Percentiles rank a stretch among this genome's conserved stretches.
Conservation (phyloP, 345 rosid species). For the Salix caprea region DNA sequence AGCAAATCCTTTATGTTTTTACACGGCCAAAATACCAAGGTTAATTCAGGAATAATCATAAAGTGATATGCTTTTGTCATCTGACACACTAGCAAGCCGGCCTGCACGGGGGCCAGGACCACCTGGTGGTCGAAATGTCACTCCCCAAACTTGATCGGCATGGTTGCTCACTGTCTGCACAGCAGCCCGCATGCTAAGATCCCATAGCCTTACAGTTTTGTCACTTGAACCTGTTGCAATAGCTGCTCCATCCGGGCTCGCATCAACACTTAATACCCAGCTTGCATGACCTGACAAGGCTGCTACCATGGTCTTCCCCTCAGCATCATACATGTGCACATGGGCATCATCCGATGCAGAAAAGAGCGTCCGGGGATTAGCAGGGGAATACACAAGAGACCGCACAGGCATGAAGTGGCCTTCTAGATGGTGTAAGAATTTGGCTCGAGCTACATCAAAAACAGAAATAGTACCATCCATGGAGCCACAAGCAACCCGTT, state of each 20-base stretch:
- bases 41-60: constrained; percentile 60
- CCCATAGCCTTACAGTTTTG: constrained; percentile 93
- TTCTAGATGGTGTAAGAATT: constrained; percentile 82
- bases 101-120: constrained; percentile 48
- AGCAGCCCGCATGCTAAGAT: constrained; percentile 84
- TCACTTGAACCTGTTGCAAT: constrained; percentile 93
- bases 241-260: constrained; percentile 85
- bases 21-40: neutral
- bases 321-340: constrained; percentile 84
- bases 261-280: constrained; percentile 92
- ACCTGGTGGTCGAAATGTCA: constrained; percentile 63
- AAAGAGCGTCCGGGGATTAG: constrained; percentile 66
- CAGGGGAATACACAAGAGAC: constrained; percentile 78
- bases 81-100: constrained; percentile 84
- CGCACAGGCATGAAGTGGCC: constrained; percentile 94
- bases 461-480: constrained; percentile 89
- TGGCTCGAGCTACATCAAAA: constrained; percentile 73
- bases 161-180: constrained; percentile 92
- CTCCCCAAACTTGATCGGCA: constrained; percentile 91
- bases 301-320: constrained; percentile 63
- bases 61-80: constrained; percentile 87
- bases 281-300: constrained; percentile 90
- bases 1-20: neutral
- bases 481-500: constrained; percentile 79
- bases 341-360: constrained; percentile 88